Evolutionary conservation across 805 yeast species (phyloP), one percentile per base, ranked within the genome.

Genomic region (Saccharomycopsis fodiens): DNA sequence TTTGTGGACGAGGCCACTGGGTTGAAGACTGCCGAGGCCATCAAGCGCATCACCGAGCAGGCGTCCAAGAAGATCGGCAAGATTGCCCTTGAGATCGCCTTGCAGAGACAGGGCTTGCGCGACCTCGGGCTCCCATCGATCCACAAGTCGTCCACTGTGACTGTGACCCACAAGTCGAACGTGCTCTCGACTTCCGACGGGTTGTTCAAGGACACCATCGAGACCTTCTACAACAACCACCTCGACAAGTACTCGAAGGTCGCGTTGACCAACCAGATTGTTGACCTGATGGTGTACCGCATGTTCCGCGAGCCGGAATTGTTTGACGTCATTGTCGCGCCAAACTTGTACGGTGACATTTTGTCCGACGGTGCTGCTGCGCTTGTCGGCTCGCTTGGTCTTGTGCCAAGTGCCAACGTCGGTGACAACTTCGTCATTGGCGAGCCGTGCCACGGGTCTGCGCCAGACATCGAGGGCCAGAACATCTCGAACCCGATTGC

Each of bases 391-490:
- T 91, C 97, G 25, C 76, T 93, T 54, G 98, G 98, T 62, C 95
- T 93, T 47, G 97, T 93, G 47, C 97, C 98, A 59, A 83, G 95
- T 45, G 97, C 97, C 51, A 93, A 93, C 61, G 98, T 93, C 53
- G 98, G 98, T 59, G 96, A 88, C 62, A 68, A 74, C 63, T 91
- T 93, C 62, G 97, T 94, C 53, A 87, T 93, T 62, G 98, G 98
- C 64, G 98, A 93, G 70, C 98, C 98, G 62, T 89, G 97, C 63
- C 98, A 93, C 69, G 98, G 98, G 52, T 85, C 96, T 46, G 98
- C 98, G 45, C 98, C 98, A 47, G 98, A 93, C 65, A 93, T 93
- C 55, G 96, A 89, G 63, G 98, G 98, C 57, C 81, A 76, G 66
- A 93, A 93, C 58, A 85, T 87, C 57, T 77, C 96, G 44, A 91